Evolutionary conservation across 257 asterid genomes (phyloP), one percentile per base, ranked within the genome.

Genomic region (Solanum etuberosum): DNA sequence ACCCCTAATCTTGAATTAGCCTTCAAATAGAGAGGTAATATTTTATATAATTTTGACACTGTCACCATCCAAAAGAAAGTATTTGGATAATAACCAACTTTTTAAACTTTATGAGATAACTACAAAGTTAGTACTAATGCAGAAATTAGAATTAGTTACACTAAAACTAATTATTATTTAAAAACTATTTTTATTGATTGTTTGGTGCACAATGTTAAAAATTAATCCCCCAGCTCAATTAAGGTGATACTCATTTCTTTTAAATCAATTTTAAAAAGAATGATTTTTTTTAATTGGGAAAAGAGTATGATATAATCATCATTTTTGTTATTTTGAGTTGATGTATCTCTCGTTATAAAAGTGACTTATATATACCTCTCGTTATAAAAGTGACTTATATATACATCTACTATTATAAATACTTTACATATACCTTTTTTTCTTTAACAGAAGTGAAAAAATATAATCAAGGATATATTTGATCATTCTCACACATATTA

Each of bases 281-380:
- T 12, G 51, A 12, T 4, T 9, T 18, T 18, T 57, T 57, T 42
- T 20, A 0, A 57, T 57, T 54, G 5, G 9, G 0, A 54, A 18
- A 3, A 54, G 25, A 20, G n/a, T 54, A 18, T 7, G 63, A 54
- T 54, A 54, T 20, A 20, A 18, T 54, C 2, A 18, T 54, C 0
- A 7, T 18, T 1, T 54, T 54, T 20, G 0, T 18, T 18, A 51
- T 51, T 18, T 0, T 0, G 0, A 51, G 4, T 16, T 18, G n/a
- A 51, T 51, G 0, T 0, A 51, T 16, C 3, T 18, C 2, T 51
- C 1, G 2, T 51, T 18, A 18, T 51, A 18, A 51, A 51, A 51
- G 10, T 6, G 4, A 18, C 9, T 18, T 51, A 18, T 18, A 48
- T 15, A 48, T 5, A 5, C 9, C 3, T 51, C 9, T 51, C 61